A percentile compares a stretch with the other conserved stretches of the same genome.
Conservation (phyloP, 192 early-diverging fungal species). For the Coemansia pectinata region DNA sequence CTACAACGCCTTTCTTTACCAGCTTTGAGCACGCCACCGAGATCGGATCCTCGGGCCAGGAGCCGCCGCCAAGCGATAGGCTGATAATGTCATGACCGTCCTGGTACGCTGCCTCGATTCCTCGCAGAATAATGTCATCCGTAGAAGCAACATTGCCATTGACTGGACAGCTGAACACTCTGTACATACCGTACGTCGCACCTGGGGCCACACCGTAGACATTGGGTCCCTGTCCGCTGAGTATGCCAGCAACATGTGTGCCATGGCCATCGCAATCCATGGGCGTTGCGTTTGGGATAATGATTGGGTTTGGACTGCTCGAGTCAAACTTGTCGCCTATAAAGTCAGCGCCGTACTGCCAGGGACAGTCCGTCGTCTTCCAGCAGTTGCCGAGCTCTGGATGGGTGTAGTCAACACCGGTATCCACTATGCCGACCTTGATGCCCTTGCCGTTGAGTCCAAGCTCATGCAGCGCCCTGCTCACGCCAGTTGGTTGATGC, state of each 20-base stretch:
- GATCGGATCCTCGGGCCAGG: constrained; percentile 58
- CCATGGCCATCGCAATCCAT: constrained; percentile 67
- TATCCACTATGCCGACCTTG: constrained; percentile 68
- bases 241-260: constrained; percentile 67
- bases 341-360: constrained; percentile 65
- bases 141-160: constrained; percentile 33
- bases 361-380: constrained; percentile 58
- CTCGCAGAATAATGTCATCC: constrained; percentile 61
- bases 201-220: constrained; percentile 70
- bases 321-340: constrained; percentile 59
- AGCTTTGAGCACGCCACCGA: constrained; percentile 53
- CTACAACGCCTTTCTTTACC: constrained; percentile 54
- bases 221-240: constrained; percentile 38
- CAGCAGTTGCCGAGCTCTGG: constrained; percentile 68
- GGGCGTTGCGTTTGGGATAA: constrained; percentile 57
- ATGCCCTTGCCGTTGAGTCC: constrained; percentile 63
- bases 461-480: constrained; percentile 46
- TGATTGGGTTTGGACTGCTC: constrained; percentile 23
- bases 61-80: constrained; percentile 63
- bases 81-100: constrained; percentile 62
- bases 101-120: constrained; percentile 56
- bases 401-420: constrained; percentile 68
- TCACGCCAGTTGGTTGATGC: constrained; percentile 59
- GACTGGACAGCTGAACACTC: constrained; percentile 60
- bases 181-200: constrained; percentile 67